These are phyloP conservation scores for Schwanniomyces polymorphus DNA, from an alignment of 805 yeast genomes.

Conservation along the genomic window DNA sequence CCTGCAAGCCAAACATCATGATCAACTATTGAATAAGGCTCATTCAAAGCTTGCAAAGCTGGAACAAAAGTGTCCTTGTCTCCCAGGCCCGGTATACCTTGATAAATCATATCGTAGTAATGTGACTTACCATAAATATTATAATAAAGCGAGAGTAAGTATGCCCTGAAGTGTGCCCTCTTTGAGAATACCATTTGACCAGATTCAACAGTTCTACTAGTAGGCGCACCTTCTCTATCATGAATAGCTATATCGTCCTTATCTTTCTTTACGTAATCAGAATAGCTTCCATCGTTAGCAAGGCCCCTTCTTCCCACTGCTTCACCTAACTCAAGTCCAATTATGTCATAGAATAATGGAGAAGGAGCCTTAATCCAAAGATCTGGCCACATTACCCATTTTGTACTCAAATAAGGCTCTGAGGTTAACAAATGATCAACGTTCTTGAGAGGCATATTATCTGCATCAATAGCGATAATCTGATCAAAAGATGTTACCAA, in stretches of 20 bases:
- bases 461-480: slow-evolving; percentile 32
- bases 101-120: slow-evolving; percentile 32
- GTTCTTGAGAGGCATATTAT: slow-evolving; percentile 30
- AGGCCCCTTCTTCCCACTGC: slow-evolving; percentile 27
- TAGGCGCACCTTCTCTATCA: slow-evolving; percentile 32
- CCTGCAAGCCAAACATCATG: slow-evolving; percentile 15
- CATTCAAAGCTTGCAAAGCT: slow-evolving; percentile 34
- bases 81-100: slow-evolving; percentile 33
- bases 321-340: slow-evolving; percentile 29
- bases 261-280: slow-evolving; percentile 18
- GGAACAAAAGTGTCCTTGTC: slow-evolving; percentile 40
- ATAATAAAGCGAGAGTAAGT: slow-evolving; percentile 34
- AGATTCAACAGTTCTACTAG: slow-evolving; percentile 28
- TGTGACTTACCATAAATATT: slow-evolving; percentile 27
- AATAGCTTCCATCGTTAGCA: slow-evolving; percentile 22
- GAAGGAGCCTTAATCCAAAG: slow-evolving; percentile 33
- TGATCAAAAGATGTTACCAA: slow-evolving; percentile 33
- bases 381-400: slow-evolving; percentile 38
- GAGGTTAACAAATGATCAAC: slow-evolving; percentile 24
- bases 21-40: slow-evolving; percentile 27
- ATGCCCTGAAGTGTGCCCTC: slow-evolving; percentile 26
- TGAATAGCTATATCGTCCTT: slow-evolving; percentile 24
- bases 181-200: slow-evolving; percentile 39
- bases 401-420: slow-evolving; percentile 22
- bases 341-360: slow-evolving; percentile 31